A percentile compares a stretch with the other conserved stretches of the same genome.
Evolutionary conservation across 176 grass and related monocot genomes (phyloP).

Genomic region (Zea luxurians): DNA sequence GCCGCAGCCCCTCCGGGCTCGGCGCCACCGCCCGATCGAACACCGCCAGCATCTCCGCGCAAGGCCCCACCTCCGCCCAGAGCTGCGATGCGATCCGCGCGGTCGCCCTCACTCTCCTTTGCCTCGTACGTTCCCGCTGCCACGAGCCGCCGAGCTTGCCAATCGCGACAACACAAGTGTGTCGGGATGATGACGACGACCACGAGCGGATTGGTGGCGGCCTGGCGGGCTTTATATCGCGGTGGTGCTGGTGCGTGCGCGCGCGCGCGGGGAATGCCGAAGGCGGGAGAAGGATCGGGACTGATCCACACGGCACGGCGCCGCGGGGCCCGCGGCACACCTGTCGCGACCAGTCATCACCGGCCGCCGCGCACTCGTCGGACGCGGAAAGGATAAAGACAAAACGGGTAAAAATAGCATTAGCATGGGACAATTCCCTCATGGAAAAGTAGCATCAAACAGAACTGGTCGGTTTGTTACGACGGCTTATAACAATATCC

Average conservation of each 20-base stretch:
- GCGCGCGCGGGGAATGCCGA: not conserved
- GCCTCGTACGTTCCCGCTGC: constrained; percentile 8
- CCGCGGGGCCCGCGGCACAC: constrained; percentile 6
- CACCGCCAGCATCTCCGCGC: constrained; percentile 64
- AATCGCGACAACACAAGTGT: not conserved
- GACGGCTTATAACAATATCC: too few relatives aligned
- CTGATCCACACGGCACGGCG: not conserved
- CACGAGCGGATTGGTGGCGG: not conserved
- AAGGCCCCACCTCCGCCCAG: not conserved
- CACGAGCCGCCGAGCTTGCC: not conserved
- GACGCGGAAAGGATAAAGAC: not conserved
- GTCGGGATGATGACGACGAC: not conserved
- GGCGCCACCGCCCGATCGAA: constrained; percentile 64
- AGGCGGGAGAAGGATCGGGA: constrained; percentile 43
- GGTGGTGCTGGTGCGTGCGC: constrained; percentile 3
- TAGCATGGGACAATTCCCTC: not conserved
- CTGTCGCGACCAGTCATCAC: constrained; percentile 19
- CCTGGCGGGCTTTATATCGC: not conserved
- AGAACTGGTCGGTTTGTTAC: too few relatives aligned
- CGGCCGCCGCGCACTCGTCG: constrained; percentile 21
- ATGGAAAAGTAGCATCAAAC: too few relatives aligned
- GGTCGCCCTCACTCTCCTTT: not conserved
- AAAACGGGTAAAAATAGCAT: not conserved
- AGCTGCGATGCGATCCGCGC: not conserved
- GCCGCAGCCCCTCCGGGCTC: constrained; percentile 63